A percentile compares a stretch with the other conserved stretches of the same genome.
Evolutionary conservation across 1,139 yeast genomes (phyloP).

Genomic region (Suhomyces bribrorum): DNA sequence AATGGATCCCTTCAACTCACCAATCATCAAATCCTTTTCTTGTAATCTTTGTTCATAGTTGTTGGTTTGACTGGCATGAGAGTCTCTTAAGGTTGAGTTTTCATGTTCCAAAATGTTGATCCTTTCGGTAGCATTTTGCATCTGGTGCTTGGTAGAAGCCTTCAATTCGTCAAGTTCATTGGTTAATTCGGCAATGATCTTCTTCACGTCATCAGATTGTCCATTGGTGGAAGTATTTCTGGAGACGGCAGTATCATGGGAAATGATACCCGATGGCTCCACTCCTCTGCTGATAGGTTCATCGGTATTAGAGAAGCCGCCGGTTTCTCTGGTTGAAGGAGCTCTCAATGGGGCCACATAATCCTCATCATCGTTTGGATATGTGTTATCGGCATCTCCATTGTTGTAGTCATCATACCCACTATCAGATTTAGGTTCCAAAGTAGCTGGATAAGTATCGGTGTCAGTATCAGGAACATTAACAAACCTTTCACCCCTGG

Average conservation of each 20-base stretch:
- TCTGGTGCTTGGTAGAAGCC: conserved; percentile 49
- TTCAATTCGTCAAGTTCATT: conserved; percentile 49
- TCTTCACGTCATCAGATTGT: conserved; percentile 30
- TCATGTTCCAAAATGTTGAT: conserved; percentile 50
- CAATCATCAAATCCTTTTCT: conserved; percentile 38
- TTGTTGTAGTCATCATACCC: conserved; percentile 2
- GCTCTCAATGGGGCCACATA: background rate
- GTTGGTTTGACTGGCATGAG: conserved; percentile 19
- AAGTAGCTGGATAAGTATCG: conserved; percentile 8
- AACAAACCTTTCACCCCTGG: conserved; percentile 10
- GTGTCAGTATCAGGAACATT: conserved; percentile 10
- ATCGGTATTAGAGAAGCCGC: background rate
- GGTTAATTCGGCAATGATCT: conserved; percentile 44
- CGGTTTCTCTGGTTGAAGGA: conserved; percentile 6
- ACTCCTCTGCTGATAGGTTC: background rate
- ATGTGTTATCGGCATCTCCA: conserved; percentile 1
- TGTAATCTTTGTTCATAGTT: conserved; percentile 26
- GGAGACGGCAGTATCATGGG: background rate
- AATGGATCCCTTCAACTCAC: conserved; percentile 37
- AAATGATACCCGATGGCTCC: background rate
- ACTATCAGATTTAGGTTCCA: conserved; percentile 1
- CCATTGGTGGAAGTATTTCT: conserved; percentile 3
- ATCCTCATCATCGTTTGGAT: background rate
- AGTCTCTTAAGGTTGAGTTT: conserved; percentile 30
- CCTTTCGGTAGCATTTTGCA: conserved; percentile 54